These are phyloP conservation scores for Dendryphion nanum DNA, from an alignment of 2,329 filamentous ascomycete species.

Conservation along the genomic window DNA sequence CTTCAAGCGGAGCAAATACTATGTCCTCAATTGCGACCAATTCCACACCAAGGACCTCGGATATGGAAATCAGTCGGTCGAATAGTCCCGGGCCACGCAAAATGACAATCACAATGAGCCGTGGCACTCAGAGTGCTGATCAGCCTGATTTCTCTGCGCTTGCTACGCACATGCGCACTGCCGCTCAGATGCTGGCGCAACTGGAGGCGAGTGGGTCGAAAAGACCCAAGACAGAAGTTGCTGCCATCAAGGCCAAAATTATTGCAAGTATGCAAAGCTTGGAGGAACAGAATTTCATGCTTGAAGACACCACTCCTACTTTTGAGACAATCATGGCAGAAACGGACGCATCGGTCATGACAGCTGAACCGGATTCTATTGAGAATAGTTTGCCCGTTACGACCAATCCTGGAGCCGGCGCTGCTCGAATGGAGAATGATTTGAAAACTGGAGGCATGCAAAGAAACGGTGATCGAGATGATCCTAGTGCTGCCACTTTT, in stretches of 20 bases:
- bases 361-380: conserved; percentile 52
- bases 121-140: conserved; percentile 57
- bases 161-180: conserved; percentile 83
- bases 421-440: conserved; percentile 85
- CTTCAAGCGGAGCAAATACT: conserved; percentile 63
- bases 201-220: conserved; percentile 79
- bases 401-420: conserved; percentile 69
- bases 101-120: conserved; percentile 58
- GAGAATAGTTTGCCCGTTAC: conserved; percentile 54
- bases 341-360: conserved; percentile 55
- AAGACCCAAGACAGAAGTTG: conserved; percentile 75
- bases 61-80: conserved; percentile 65
- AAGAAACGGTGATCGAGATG: conserved; percentile 77
- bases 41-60: conserved; percentile 67
- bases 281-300: conserved; percentile 80
- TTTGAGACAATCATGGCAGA: conserved; percentile 83
- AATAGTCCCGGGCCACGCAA: conserved; percentile 64
- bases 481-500: conserved; percentile 82
- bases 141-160: conserved; percentile 80
- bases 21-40: conserved; percentile 60
- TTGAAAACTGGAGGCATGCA: conserved; percentile 82
- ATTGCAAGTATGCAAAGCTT: conserved; percentile 88
- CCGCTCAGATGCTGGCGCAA: conserved; percentile 83
- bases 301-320: conserved; percentile 69
- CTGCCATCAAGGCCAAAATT: conserved; percentile 80